Percentiles rank a stretch among this genome's conserved stretches.
These are phyloP conservation scores for Botryosphaeria dothidea DNA, from an alignment of 2,329 filamentous ascomycete genomes.

Conservation along the genomic window DNA sequence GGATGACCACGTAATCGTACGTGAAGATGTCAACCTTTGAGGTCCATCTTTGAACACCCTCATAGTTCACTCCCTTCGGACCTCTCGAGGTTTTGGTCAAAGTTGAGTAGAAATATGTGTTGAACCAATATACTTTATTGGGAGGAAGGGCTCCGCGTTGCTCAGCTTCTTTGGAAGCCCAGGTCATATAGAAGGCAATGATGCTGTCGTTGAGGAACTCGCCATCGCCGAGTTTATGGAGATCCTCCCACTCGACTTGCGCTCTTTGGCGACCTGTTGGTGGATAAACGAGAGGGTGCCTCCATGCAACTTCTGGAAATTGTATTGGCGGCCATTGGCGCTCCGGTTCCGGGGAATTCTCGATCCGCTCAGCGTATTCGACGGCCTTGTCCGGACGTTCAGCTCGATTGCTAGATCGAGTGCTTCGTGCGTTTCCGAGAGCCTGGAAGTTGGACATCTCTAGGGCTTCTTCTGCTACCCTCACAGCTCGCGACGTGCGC, in stretches of 20 bases:
- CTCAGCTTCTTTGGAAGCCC: constrained; percentile 20
- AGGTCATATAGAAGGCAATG: constrained; percentile 76
- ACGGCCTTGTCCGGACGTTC: not conserved
- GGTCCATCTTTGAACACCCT: constrained; percentile 85
- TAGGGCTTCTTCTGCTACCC: not conserved
- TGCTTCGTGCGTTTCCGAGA: not conserved
- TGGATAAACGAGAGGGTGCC: constrained; percentile 61
- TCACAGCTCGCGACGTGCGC: not conserved
- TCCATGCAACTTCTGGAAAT: constrained; percentile 24
- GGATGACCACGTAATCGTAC: constrained; percentile 87
- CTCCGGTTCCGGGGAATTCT: not conserved
- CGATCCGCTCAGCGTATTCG: not conserved
- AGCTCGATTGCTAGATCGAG: not conserved
- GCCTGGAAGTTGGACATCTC: not conserved
- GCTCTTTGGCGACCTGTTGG: constrained; percentile 60
- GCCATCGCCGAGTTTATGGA: constrained; percentile 76
- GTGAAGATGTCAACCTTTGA: constrained; percentile 78
- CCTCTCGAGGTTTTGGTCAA: constrained; percentile 52
- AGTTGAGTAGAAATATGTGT: constrained; percentile 85
- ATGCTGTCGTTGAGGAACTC: constrained; percentile 92
- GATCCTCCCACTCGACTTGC: constrained; percentile 70
- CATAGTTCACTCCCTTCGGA: constrained; percentile 69
- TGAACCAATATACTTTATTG: constrained; percentile 80
- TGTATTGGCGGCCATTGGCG: not conserved
- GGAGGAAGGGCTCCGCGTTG: constrained; percentile 40